Evolutionary conservation across 106 monocot genomes (phyloP).

Genomic region (Amphibolis antarctica): DNA sequence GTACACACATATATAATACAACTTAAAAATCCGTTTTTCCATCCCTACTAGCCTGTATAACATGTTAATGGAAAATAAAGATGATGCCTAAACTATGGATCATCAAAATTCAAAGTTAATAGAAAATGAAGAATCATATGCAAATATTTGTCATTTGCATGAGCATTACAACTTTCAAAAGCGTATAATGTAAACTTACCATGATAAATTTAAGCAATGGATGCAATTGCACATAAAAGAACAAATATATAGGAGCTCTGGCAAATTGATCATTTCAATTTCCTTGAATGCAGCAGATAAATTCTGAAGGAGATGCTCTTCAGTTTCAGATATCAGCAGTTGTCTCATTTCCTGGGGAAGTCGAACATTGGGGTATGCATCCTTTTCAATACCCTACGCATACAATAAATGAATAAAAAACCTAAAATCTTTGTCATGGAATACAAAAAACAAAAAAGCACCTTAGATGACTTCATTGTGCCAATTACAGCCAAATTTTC

Average conservation of each 20-base stretch:
- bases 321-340: constrained; percentile 44
- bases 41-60: too few species aligned
- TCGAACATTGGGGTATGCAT: constrained; percentile 13
- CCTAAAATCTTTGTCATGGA: background rate
- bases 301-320: constrained; percentile 35
- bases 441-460: constrained; percentile 12
- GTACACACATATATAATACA: too few species aligned
- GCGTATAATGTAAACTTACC: constrained; percentile 18
- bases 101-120: too few species aligned
- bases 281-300: constrained; percentile 17
- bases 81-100: too few species aligned
- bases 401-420: background rate
- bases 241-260: constrained; percentile 39
- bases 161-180: too few species aligned
- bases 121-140: too few species aligned
- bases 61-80: too few species aligned
- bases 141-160: too few species aligned
- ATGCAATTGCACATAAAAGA: constrained; percentile 59
- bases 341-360: constrained; percentile 49
- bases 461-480: constrained; percentile 23
- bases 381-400: background rate
- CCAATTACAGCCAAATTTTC: constrained; percentile 47
- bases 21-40: too few species aligned
- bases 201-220: constrained; percentile 25
- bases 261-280: constrained; percentile 18